phyloP scores from a whole-genome alignment of 345 rosid species.

The Moricandia arvensis region DNA sequence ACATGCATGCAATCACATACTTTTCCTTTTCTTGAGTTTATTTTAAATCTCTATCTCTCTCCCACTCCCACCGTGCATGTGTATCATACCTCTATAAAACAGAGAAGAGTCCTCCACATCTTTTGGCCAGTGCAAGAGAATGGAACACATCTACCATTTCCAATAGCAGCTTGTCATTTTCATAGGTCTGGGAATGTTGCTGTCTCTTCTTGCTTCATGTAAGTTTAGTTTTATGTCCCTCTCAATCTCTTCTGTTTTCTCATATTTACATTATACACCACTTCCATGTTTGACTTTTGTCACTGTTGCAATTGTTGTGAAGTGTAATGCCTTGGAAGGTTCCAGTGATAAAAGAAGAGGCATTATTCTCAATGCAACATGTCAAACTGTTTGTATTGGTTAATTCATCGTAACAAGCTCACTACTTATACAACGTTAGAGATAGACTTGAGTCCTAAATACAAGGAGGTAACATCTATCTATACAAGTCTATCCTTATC shows the following conservation, averaged over 20 bases:
- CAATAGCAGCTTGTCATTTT: conserved; percentile 15
- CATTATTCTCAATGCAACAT: not conserved
- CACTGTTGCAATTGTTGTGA: conserved; percentile 18
- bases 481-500: too few relatives aligned
- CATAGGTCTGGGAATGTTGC: conserved; percentile 10
- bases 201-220: conserved; percentile 29
- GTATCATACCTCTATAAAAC: conserved; percentile 14
- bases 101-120: conserved; percentile 18
- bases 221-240: not conserved
- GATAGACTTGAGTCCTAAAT: too few relatives aligned
- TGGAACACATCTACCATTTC: conserved; percentile 22
- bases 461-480: too few relatives aligned
- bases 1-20: too few relatives aligned
- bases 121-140: conserved; percentile 19
- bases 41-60: not conserved
- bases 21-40: conserved; percentile 6
- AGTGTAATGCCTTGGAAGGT: too few relatives aligned
- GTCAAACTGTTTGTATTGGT: too few relatives aligned
- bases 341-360: not conserved
- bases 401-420: too few relatives aligned
- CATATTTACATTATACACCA: not conserved
- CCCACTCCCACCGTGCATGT: conserved; percentile 22
- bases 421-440: too few relatives aligned
- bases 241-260: not conserved
- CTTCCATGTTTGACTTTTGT: not conserved